Base-by-base conservation (phyloP, 1,139 yeast species). In the Dujonia santamariae region DNA sequence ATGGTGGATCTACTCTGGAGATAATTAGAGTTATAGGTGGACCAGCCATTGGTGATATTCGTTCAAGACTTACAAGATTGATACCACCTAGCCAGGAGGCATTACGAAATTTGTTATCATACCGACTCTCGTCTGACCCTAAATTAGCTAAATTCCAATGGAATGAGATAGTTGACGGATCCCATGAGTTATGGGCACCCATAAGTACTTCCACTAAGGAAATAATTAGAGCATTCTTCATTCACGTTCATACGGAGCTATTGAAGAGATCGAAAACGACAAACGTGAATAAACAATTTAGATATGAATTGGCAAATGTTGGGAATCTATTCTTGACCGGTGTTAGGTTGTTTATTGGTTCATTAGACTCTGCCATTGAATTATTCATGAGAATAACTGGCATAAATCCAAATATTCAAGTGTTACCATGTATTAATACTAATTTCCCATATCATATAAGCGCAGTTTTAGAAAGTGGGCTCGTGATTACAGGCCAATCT, bases 1-100 rank as follows among this genome's bases (percentile, higher is more conserved):
- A 90, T 53, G 97, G 97, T 17, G 97, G 97, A 1, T 87, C 96
- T 1, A 87, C 97, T 0, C 83, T 95, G 19, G 97, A 90, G 58
- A 72, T 90, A 23, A 71, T 88, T n/a, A 63, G 97, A 12, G 88
- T 88, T 2, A 70, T 90, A 15, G 96, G 96, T 1, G 97, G 97
- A 0, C 96, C 96, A 1, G 97, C 97, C 0, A 86, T 90, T 38
- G 97, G 97, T 2, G 97, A 90, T 51, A 72, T 90, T 4, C 62
- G 97, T 32, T 86, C 96, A 0, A 59, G 97, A 36, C 68, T 88
- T 27, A 85, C 90, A 0, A 60, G 94, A 36, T 61, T 90, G 36
- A 82, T 88, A 19, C 79, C 80, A 0, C 59, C 56, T 3, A 60
- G 63, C 19, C 72, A 73, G 31, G 63, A 60, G 3, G 59, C 60